phyloP scores from a whole-genome alignment of 75 land plant genomes.

The Selaginella tamariscina region DNA sequence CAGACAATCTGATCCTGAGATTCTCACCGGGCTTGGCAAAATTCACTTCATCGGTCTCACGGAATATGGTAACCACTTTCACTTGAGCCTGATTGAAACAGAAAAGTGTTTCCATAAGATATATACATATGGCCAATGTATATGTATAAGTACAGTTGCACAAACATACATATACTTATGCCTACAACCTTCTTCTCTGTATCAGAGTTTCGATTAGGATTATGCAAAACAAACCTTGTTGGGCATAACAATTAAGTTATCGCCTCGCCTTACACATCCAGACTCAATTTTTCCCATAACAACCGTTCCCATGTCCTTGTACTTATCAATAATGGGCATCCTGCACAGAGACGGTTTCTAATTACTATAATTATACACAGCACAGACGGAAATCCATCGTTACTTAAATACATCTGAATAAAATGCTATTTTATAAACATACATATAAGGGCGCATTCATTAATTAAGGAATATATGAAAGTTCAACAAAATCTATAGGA shows the following conservation, averaged over 20 bases:
- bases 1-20: conserved; percentile 62
- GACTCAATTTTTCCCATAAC: conserved; percentile 98
- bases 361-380: too few species aligned
- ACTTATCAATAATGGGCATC: conserved; percentile 92
- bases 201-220: too few species aligned
- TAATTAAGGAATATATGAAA: too few species aligned
- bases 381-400: neutral
- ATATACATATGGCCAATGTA: too few species aligned
- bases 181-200: too few species aligned
- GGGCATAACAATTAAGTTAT: conserved; percentile 74
- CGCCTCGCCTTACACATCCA: conserved; percentile 75
- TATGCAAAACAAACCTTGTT: conserved; percentile 49
- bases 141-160: too few species aligned
- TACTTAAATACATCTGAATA: too few species aligned
- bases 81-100: conserved; percentile 44
- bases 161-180: too few species aligned
- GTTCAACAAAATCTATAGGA: too few species aligned
- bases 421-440: too few species aligned
- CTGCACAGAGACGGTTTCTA: conserved; percentile 34
- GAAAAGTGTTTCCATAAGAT: neutral
- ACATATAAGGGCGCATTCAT: too few species aligned
- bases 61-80: conserved; percentile 61
- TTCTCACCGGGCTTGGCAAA: conserved; percentile 92
- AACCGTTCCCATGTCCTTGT: conserved; percentile 94
- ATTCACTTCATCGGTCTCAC: conserved; percentile 59